Evolutionary conservation across 2,329 filamentous ascomycete species (phyloP).

Genomic region (Aureobasidium zeae): DNA sequence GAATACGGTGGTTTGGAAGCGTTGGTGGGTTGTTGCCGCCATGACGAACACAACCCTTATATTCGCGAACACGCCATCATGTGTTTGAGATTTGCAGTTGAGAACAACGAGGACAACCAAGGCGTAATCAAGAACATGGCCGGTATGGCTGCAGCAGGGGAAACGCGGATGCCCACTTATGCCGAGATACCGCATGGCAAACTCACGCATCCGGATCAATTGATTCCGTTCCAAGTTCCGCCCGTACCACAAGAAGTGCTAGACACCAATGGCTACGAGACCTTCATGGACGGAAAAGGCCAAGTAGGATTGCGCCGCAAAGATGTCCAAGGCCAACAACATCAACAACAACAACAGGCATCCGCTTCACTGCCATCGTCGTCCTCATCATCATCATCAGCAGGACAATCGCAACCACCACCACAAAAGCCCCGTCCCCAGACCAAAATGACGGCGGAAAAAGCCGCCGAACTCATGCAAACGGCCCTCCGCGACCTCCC

Average conservation of each 20-base stretch:
- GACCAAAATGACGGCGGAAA: slow-evolving; percentile 30
- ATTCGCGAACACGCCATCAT: slow-evolving; percentile 86
- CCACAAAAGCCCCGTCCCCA: slow-evolving; percentile 17
- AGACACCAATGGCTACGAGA: slow-evolving; percentile 42
- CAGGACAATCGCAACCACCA: neutral
- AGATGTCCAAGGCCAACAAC: slow-evolving; percentile 19
- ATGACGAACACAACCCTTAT: slow-evolving; percentile 89
- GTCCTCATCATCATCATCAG: neutral
- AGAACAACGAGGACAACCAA: slow-evolving; percentile 64
- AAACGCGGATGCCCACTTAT: slow-evolving; percentile 9
- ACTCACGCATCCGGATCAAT: slow-evolving; percentile 12
- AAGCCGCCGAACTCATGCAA: slow-evolving; percentile 40
- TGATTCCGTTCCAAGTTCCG: slow-evolving; percentile 9
- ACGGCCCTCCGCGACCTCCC: slow-evolving; percentile 39
- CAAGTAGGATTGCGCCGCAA: slow-evolving; percentile 40
- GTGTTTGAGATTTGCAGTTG: slow-evolving; percentile 64
- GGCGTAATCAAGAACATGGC: slow-evolving; percentile 58
- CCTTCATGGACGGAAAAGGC: slow-evolving; percentile 41
- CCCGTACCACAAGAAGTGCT: slow-evolving; percentile 39
- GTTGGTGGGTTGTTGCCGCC: slow-evolving; percentile 78
- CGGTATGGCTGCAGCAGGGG: slow-evolving; percentile 8
- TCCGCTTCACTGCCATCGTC: neutral
- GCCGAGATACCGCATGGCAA: slow-evolving; percentile 13
- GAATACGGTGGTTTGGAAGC: slow-evolving; percentile 77
- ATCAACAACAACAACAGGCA: no score